phyloP scores from a whole-genome alignment of 257 asterid genomes.

The Thymus mandschuricus region DNA sequence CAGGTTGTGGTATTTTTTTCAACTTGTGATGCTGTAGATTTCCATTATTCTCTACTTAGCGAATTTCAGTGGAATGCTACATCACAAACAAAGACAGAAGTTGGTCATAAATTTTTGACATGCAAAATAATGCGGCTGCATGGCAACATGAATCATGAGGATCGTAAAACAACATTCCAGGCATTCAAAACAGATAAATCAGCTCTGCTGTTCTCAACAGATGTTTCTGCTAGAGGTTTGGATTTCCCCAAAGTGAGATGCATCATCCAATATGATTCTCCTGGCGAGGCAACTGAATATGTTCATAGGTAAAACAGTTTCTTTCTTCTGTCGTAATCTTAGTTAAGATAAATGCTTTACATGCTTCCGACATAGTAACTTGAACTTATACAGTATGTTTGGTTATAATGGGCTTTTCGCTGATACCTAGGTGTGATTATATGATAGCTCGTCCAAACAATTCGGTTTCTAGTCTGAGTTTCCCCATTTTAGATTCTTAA shows the following conservation, averaged over 20 bases:
- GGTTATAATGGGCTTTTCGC: constrained; percentile 2
- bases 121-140: constrained; percentile 83
- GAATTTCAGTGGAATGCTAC: constrained; percentile 62
- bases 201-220: constrained; percentile 87
- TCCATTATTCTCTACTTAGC: constrained; percentile 69
- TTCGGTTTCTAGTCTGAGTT: background rate
- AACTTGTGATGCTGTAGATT: constrained; percentile 95
- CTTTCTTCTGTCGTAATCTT: constrained; percentile 9
- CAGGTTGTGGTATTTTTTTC: constrained; percentile 95
- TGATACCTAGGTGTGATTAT: background rate
- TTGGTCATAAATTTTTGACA: constrained; percentile 52
- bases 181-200: constrained; percentile 79
- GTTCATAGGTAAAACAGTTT: constrained; percentile 78
- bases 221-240: constrained; percentile 96
- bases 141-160: constrained; percentile 89
- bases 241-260: constrained; percentile 96
- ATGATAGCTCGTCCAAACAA: background rate
- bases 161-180: constrained; percentile 82
- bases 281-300: constrained; percentile 98
- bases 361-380: background rate
- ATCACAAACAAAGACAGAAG: constrained; percentile 55
- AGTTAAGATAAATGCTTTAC: background rate
- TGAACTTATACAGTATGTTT: background rate
- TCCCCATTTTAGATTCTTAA: constrained; percentile 8
- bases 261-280: constrained; percentile 97